Percentiles rank a stretch among this genome's conserved stretches.
phyloP scores from a whole-genome alignment of 2,329 filamentous ascomycete species.

The Fusarium nodosum region DNA sequence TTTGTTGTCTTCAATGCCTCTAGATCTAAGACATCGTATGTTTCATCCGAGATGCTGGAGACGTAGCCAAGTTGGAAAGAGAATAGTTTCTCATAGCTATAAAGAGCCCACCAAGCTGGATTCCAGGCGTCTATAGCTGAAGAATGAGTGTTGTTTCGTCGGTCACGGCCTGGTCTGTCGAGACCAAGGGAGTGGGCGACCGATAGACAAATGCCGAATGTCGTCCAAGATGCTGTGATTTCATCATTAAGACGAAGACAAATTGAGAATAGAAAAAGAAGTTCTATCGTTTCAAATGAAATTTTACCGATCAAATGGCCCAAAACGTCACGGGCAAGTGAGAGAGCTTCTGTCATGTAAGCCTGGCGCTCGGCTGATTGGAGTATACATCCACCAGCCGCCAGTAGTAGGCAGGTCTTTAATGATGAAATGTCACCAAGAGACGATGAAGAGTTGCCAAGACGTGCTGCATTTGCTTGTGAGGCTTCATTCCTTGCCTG shows the following conservation, averaged over 20 bases:
- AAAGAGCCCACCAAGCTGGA: slow-evolving; percentile 11
- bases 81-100: slow-evolving; percentile 17
- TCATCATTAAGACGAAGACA: slow-evolving; percentile 21
- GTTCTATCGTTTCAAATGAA: slow-evolving; percentile 6
- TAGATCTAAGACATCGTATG: background rate
- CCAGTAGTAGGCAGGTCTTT: background rate
- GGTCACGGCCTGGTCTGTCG: fast-evolving
- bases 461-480: background rate
- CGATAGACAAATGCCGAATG: background rate
- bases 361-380: background rate
- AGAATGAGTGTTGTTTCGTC: background rate
- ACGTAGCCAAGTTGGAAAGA: slow-evolving; percentile 8
- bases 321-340: background rate
- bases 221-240: slow-evolving; percentile 15
- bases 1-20: fast-evolving
- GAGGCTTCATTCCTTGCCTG: background rate
- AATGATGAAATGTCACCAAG: background rate
- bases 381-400: background rate
- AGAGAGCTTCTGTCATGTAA: background rate
- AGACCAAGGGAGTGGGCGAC: background rate
- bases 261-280: background rate
- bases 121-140: background rate
- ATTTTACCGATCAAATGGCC: background rate
- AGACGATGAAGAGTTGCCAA: fast-evolving
- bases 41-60: background rate